Base-by-base conservation (phyloP, 139 green algal species). In the Coelastrella sp. region DNA sequence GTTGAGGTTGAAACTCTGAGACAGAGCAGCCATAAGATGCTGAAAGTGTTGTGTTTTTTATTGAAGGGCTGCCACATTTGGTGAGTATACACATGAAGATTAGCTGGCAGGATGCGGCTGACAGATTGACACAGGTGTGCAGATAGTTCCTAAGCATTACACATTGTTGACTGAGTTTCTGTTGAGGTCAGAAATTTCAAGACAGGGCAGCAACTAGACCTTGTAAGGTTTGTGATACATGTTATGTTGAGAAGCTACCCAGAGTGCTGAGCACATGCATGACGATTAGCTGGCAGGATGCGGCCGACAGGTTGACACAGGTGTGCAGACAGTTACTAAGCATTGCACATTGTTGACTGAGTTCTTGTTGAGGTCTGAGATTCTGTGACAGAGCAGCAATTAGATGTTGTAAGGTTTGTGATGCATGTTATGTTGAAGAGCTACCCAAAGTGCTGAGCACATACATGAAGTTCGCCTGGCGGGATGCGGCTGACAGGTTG, bases 21-120 rank as follows among this genome's bases (percentile, higher is more conserved):
- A 47, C 32, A 47, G 32, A 47, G 32, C 32, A 47, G 32, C 32
- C 0, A 47, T 47, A 47, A 47, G 32, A 47, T 47, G 32, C 32
- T 47, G 32, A 47, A 47, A 47, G 32, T 7, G 6, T 85, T 7
- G n/a, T 20, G 19, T 13, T 91, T 7, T 56, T 91, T 5, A 17
- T 7, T 10, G 78, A 91, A 4, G 87, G 87, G 87, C 17, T 91
- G 87, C 78, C 65, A 3, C 78, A 87, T 61, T 64, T 87, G 65
- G 22, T 82, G 54, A 87, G 66, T 80, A 58, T 54, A 3, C 19
- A 65, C 20, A 54, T 91, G 7, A 87, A 87, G 79, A 80, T 74
- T 4, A 76, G 79, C 65, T 73, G 66, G 47, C 61, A 86, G 65
- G 87, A 91, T 14, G 87, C 87, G 3, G 79, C 65, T 3, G 68